These are phyloP conservation scores for Alternaria sp. DNA, from an alignment of 2,329 filamentous ascomycete species.

Conservation along the genomic window DNA sequence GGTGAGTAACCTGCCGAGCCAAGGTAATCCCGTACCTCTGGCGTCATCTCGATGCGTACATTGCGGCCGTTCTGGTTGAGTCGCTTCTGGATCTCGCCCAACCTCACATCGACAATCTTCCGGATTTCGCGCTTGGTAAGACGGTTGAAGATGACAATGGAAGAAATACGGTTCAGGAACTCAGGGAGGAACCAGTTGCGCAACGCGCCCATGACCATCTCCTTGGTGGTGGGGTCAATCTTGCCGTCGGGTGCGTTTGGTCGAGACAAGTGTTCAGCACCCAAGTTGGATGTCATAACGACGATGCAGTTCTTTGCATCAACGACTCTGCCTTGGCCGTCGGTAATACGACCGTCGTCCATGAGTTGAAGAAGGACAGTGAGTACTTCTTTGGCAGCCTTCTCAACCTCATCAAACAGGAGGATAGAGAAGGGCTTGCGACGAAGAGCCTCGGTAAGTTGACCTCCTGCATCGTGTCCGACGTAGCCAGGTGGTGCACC, in stretches of 20 bases:
- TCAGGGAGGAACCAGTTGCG: slow-evolving; percentile 98
- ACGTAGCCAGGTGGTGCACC: slow-evolving; percentile 97
- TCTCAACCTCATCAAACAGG: slow-evolving; percentile 97
- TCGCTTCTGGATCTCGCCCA: slow-evolving; percentile 89
- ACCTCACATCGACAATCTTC: slow-evolving; percentile 90
- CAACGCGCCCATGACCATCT: slow-evolving; percentile 89
- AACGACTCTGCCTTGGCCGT: slow-evolving; percentile 93
- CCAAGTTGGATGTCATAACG: slow-evolving; percentile 98
- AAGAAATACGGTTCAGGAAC: slow-evolving; percentile 97
- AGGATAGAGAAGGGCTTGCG: slow-evolving; percentile 97
- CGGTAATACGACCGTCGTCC: slow-evolving; percentile 98
- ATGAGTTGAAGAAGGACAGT: slow-evolving; percentile 99
- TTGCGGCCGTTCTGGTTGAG: slow-evolving; percentile 86
- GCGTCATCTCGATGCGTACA: slow-evolving; percentile 80
- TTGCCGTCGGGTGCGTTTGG: slow-evolving; percentile 79
- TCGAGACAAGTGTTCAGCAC: slow-evolving; percentile 89
- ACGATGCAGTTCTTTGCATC: slow-evolving; percentile 99
- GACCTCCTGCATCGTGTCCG: slow-evolving; percentile 93
- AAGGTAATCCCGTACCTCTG: slow-evolving; percentile 91
- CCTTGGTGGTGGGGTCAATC: slow-evolving; percentile 84
- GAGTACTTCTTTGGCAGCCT: slow-evolving; percentile 95
- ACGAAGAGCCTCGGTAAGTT: slow-evolving; percentile 92
- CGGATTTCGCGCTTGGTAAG: slow-evolving; percentile 89
- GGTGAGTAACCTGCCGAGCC: slow-evolving; percentile 92
- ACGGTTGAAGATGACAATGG: slow-evolving; percentile 97